A percentile compares a stretch with the other conserved stretches of the same genome.
Conservation (phyloP, 2,329 filamentous ascomycete genomes). For the Sporothrix humicola region DNA sequence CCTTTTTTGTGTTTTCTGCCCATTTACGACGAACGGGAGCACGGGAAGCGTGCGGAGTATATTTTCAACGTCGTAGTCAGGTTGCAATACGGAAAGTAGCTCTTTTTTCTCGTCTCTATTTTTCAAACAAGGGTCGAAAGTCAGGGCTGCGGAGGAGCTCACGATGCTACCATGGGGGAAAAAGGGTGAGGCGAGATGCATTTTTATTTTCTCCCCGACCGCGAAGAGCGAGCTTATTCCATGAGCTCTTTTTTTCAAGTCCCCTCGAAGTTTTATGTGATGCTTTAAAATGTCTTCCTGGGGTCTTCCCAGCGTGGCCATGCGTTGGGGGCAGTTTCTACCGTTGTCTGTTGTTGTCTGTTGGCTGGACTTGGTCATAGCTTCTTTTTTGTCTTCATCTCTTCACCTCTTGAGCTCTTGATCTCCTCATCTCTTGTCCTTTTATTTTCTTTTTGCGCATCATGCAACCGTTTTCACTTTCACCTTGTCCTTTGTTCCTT, state of each 20-base stretch:
- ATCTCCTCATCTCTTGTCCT: too few relatives aligned
- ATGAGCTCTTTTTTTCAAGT: background rate
- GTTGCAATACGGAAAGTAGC: background rate
- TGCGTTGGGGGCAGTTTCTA: background rate
- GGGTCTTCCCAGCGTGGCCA: background rate
- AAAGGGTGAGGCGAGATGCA: background rate
- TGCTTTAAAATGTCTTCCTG: background rate
- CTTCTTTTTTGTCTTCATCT: background rate
- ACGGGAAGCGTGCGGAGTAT: slow-evolving; percentile 3
- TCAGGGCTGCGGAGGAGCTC: background rate
- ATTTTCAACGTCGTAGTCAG: background rate
- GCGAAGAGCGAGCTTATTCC: background rate
- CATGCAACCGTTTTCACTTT: background rate
- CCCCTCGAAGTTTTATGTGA: background rate
- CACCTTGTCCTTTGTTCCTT: background rate
- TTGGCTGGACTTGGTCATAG: background rate
- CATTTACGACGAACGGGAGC: background rate
- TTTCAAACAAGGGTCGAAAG: background rate
- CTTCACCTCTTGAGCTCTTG: too few relatives aligned
- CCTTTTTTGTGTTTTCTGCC: background rate
- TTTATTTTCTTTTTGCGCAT: background rate
- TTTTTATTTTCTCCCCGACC: background rate
- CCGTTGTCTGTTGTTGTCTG: background rate
- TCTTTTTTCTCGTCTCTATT: background rate
- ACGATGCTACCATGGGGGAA: background rate